Evolutionary conservation across 306 rosid genomes (phyloP), one percentile per base, ranked within the genome.

Genomic region (Boehmeria nivea): DNA sequence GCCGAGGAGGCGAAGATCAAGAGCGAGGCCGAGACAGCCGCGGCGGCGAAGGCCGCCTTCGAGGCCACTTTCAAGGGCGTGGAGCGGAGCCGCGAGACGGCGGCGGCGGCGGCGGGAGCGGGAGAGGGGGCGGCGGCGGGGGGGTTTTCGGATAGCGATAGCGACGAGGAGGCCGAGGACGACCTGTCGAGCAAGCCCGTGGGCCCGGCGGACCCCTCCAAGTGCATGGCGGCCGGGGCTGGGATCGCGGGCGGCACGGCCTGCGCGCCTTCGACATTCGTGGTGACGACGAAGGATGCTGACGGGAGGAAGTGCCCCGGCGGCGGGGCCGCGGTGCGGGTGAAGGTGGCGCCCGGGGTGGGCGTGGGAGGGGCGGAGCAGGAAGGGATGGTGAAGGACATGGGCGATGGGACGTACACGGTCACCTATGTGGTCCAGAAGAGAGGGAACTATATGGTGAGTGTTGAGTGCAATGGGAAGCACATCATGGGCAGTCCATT

Each of bases 281-380:
- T 61, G 26, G 84, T 93, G 62, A 87, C 83, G 51, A 74, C 99
- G 3, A 87, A 93, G 73, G 99, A 93, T 50, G 72, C 75, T 13
- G 96, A 93, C 45, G 99, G 85, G 74, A 77, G 96, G 71, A 93
- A 83, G 78, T 77, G 85, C 48, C 79, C 77, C 1, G 54, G 36
- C 43, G 96, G 94, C 0, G 96, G 99, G 45, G 86, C 85, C 0
- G 83, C 66, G 36, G 79, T 93, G 43, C 82, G 73, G 77, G 96
- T 93, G 73, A 85, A 47, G 59, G 95, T 78, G 61, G 74, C 67
- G 6, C 99, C 99, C 0, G 96, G 95, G 6, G 69, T 83, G 70
- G 99, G 99, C 8, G 95, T 85, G 71, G 99, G 99, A 6, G 99
- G 99, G 54, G 69, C 95, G 6, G 99, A 93, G 40, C 94, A 81